Evolutionary conservation across 225 moss, liverwort and hornwort genomes (phyloP), one percentile per base, ranked within the genome.

Genomic region (Marchantia polymorpha): DNA sequence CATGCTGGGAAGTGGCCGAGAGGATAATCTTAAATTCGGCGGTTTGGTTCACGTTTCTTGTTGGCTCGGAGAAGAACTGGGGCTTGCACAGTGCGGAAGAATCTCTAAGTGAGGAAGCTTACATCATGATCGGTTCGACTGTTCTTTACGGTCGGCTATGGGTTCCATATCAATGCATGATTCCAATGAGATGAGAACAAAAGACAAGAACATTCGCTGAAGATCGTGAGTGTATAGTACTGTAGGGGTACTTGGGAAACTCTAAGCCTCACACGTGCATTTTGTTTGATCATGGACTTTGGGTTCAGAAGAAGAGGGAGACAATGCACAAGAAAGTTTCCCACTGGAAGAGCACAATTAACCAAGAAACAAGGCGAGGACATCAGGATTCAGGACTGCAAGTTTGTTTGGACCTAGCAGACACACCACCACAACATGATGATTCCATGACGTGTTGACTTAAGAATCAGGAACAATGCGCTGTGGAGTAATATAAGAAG

Each of bases 131-230:
- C 10, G 22, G n/a, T 61, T 61, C 22, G 61, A 23, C 61, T 61
- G 61, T 65, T 65, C 65, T 65, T 65, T 65, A 27, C 65, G 65
- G 65, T 65, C 65, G 27, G 65, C 65, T 65, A 29, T 12, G 12
- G 6, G 26, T 65, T 29, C 61, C 27, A 29, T 29, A 29, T 27
- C 6, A 64, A 27, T 26, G 65, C 65, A 65, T 65, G 65, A 65
- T 23, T 65, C 65, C 65, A 65, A 14, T 27, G 65, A 65, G 65
- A 27, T 4, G 14, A 29, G 65, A 65, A 65, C 27, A 65, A 61
- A 61, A 61, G 61, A 20, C 25, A 9, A 13, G 64, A 64, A 64
- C 64, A 64, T 64, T 25, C 64, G 60, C 60, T 20, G 7, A 20
- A 60, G 22, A 61, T 61, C 22, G 61, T 23, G n/a, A 61, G 4